These are phyloP conservation scores for Fusarium buharicum DNA, from an alignment of 2,329 filamentous ascomycete genomes.

Conservation along the genomic window DNA sequence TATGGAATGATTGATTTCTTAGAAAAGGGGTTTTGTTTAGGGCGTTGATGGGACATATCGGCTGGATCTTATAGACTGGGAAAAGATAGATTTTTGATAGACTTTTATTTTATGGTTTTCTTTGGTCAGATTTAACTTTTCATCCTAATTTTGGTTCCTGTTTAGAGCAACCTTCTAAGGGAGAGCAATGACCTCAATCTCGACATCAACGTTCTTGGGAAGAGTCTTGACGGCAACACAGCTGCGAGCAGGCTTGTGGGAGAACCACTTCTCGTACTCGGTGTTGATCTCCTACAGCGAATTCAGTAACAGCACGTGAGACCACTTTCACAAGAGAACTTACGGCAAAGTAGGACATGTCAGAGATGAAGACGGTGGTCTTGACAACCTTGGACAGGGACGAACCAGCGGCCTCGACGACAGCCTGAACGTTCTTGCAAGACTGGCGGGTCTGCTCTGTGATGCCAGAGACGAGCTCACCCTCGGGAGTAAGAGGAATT, in stretches of 20 bases:
- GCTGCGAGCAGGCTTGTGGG: constrained; percentile 85
- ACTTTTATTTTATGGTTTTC: neutral
- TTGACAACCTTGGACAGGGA: constrained; percentile 85
- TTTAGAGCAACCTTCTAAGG: constrained; percentile 54
- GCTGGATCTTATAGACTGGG: neutral
- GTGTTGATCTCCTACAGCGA: constrained; percentile 76
- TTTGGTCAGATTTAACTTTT: constrained; percentile 3
- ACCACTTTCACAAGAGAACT: constrained; percentile 34
- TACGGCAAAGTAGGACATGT: constrained; percentile 87
- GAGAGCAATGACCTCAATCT: constrained; percentile 89
- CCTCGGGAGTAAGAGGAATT: constrained; percentile 73
- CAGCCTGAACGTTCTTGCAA: constrained; percentile 83
- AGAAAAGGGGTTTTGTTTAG: neutral
- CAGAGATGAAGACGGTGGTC: constrained; percentile 88
- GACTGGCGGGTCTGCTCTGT: constrained; percentile 70
- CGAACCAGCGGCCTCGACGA: constrained; percentile 84
- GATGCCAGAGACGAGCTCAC: constrained; percentile 68
- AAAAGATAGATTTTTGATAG: neutral
- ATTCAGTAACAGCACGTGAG: neutral
- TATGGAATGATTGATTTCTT: neutral
- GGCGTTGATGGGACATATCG: neutral
- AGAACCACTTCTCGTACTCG: constrained; percentile 85
- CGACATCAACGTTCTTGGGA: constrained; percentile 85
- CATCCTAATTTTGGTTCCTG: constrained; percentile 3
- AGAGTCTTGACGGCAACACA: constrained; percentile 91